A percentile compares a stretch with the other conserved stretches of the same genome.
Evolutionary conservation across 1,139 yeast species (phyloP).

Genomic region (Hansenula sp.): DNA sequence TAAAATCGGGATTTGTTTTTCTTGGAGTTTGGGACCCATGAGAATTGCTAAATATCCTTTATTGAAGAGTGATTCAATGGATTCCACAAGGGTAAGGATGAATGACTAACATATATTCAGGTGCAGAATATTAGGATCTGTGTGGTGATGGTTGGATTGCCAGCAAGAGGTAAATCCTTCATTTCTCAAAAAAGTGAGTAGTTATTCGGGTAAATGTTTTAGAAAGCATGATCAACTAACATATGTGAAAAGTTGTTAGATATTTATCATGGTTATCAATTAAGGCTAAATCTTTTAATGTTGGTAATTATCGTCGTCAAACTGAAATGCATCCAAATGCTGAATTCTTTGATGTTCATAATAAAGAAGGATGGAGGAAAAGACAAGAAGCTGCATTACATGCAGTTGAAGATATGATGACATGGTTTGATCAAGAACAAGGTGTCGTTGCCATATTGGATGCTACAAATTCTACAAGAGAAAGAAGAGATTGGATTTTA

Average conservation of each 20-base stretch:
- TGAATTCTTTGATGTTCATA: slow-evolving; percentile 70
- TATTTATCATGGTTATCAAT: slow-evolving; percentile 91
- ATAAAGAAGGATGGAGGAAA: slow-evolving; percentile 56
- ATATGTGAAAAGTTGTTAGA: slow-evolving; percentile 50
- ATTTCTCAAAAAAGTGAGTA: slow-evolving; percentile 50
- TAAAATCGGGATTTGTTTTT: background rate
- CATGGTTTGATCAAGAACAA: slow-evolving; percentile 76
- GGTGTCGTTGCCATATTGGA: slow-evolving; percentile 92
- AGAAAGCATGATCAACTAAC: background rate
- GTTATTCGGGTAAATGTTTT: background rate
- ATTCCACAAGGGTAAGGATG: no score
- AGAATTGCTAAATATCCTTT: background rate
- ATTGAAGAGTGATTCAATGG: no score
- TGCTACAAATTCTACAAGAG: slow-evolving; percentile 76
- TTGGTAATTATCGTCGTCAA: slow-evolving; percentile 76
- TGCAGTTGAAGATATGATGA: slow-evolving; percentile 81
- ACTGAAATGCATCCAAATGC: slow-evolving; percentile 59
- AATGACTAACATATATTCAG: slow-evolving; percentile 25
- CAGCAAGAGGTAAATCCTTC: slow-evolving; percentile 65
- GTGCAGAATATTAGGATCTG: slow-evolving; percentile 68
- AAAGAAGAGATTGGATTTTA: slow-evolving; percentile 64
- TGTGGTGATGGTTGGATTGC: slow-evolving; percentile 72
- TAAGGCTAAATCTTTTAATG: slow-evolving; percentile 82
- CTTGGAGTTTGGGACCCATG: background rate
- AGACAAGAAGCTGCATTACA: slow-evolving; percentile 65